Conservation (phyloP, 768 basidiomycete species). For the Megacollybia marginata region DNA sequence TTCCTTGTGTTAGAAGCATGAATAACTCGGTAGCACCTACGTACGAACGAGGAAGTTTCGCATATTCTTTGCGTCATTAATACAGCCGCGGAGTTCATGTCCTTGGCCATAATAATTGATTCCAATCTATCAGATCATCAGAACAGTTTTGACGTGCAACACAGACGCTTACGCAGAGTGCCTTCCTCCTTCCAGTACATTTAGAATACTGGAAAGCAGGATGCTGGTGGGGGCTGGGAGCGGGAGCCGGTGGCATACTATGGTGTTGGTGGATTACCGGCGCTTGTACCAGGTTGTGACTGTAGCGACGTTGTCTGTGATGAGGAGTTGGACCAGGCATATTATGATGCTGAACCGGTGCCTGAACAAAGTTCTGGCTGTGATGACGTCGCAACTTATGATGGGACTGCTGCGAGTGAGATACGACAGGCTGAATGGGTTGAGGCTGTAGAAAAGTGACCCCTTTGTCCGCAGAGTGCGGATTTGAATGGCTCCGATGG, state of each 20-base stretch:
- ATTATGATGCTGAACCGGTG: no score
- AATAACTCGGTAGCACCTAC: slow-evolving; percentile 8
- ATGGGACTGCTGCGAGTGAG: slow-evolving; percentile 2
- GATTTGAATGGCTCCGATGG: slow-evolving; percentile 1
- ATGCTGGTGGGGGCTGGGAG: neutral
- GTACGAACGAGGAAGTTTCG: slow-evolving; percentile 58
- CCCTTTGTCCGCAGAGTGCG: slow-evolving; percentile 1
- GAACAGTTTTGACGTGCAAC: slow-evolving; percentile 1
- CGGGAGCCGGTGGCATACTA: neutral
- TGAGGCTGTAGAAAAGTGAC: neutral
- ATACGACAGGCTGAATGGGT: neutral
- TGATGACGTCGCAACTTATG: no score
- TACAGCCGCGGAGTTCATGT: slow-evolving; percentile 64
- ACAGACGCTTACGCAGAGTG: slow-evolving; percentile 8
- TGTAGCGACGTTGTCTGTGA: no score
- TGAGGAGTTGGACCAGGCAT: no score
- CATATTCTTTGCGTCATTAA: slow-evolving; percentile 75
- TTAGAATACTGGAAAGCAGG: slow-evolving; percentile 13
- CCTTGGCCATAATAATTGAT: slow-evolving; percentile 68
- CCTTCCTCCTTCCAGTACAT: slow-evolving; percentile 15
- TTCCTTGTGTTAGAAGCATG: slow-evolving; percentile 9
- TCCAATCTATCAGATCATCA: slow-evolving; percentile 45
- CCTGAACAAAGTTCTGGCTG: no score
- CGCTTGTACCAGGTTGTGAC: neutral
- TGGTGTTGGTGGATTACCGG: neutral